phyloP scores from a whole-genome alignment of 495 filamentous ascomycete genomes.

The Thermothielavioides terrestris region DNA sequence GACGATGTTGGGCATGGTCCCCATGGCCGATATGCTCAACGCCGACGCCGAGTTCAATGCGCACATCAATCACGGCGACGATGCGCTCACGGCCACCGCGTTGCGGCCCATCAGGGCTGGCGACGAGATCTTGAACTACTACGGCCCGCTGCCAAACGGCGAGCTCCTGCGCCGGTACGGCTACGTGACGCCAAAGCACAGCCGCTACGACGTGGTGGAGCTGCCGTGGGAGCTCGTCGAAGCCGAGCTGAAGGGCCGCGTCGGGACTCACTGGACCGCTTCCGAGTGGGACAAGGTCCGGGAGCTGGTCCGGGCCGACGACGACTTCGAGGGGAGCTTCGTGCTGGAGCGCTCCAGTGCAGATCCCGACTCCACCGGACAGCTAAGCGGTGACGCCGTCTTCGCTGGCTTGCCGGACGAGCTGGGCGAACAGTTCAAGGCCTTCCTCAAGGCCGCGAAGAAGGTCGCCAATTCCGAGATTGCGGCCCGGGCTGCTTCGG shows the following conservation, averaged over 20 bases:
- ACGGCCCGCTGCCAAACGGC: conserved; percentile 71
- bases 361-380: conserved; percentile 31
- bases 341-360: conserved; percentile 36
- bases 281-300: conserved; percentile 31
- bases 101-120: conserved; percentile 56
- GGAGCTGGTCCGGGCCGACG: conserved; percentile 21
- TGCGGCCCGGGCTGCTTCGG: conserved; percentile 23
- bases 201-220: conserved; percentile 74
- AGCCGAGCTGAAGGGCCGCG: conserved; percentile 29
- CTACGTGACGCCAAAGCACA: conserved; percentile 72
- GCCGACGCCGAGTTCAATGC: conserved; percentile 80
- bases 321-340: conserved; percentile 37
- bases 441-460: conserved; percentile 33
- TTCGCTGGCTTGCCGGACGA: conserved; percentile 32
- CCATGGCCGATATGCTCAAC: conserved; percentile 87
- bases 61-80: conserved; percentile 62
- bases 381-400: conserved; percentile 20
- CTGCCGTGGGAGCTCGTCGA: conserved; percentile 52
- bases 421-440: conserved; percentile 29
- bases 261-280: conserved; percentile 27
- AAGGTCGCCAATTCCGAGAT: conserved; percentile 24
- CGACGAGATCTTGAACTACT: conserved; percentile 88
- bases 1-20: conserved; percentile 73
- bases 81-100: conserved; percentile 55
- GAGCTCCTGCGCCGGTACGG: conserved; percentile 85